These are phyloP conservation scores for Climacium dendroides DNA, from an alignment of 225 moss, liverwort and hornwort species.

Conservation along the genomic window DNA sequence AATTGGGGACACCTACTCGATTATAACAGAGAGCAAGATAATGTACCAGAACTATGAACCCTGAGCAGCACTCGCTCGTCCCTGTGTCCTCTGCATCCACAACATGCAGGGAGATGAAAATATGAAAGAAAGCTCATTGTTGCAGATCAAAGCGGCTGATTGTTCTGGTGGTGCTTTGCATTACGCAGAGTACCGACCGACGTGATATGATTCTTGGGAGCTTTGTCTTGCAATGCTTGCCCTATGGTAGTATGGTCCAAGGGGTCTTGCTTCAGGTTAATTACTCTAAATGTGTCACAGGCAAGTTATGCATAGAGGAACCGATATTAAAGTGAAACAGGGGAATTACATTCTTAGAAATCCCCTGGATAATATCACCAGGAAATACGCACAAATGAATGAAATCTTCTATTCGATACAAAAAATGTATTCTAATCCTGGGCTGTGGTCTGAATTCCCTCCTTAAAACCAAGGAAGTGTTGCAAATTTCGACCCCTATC, in stretches of 20 bases:
- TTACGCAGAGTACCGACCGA: background rate
- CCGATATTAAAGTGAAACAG: background rate
- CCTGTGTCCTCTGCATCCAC: background rate
- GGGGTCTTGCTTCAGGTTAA: background rate
- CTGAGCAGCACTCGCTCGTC: background rate
- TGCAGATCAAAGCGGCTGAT: background rate
- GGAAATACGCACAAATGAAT: no score
- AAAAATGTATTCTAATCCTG: no score
- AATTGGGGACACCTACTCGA: background rate
- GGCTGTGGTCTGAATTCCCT: no score
- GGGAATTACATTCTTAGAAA: background rate
- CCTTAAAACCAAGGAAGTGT: no score
- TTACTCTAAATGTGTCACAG: background rate
- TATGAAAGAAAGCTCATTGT: background rate
- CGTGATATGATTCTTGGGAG: background rate
- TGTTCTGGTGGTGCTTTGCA: background rate
- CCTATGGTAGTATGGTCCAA: background rate
- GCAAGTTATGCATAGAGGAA: no score
- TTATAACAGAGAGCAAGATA: background rate
- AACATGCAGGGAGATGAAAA: background rate
- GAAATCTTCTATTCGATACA: no score
- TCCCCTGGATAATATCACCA: background rate
- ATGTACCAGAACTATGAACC: background rate
- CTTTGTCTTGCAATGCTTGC: background rate
- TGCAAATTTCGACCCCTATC: no score